Conservation (phyloP, 805 yeast species). For the Ogataea paraovalis region DNA sequence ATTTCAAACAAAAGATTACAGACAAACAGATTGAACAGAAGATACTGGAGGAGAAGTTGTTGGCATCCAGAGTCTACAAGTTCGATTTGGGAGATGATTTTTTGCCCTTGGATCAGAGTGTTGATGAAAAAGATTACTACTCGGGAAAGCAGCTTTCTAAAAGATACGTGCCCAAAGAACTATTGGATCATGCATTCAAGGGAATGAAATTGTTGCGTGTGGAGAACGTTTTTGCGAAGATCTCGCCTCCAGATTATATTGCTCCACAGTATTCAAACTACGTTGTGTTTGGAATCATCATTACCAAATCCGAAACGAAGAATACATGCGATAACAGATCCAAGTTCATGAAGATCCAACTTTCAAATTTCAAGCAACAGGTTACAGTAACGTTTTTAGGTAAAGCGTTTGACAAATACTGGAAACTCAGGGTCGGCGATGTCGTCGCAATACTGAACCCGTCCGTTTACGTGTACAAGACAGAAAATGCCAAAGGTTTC, state of each 20-base stretch:
- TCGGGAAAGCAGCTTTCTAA: constrained; percentile 41
- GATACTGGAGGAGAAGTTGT: constrained; percentile 22
- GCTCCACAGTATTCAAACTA: constrained; percentile 75
- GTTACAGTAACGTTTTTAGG: constrained; percentile 64
- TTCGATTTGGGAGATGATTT: constrained; percentile 30
- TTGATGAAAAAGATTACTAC: constrained; percentile 42
- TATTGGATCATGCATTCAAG: constrained; percentile 36
- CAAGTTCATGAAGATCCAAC: constrained; percentile 55
- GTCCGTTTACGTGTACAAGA: constrained; percentile 37
- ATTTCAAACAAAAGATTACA: constrained; percentile 7
- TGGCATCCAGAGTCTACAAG: constrained; percentile 36
- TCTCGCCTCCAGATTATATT: constrained; percentile 61
- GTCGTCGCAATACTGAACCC: constrained; percentile 77
- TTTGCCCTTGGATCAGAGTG: constrained; percentile 24
- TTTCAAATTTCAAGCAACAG: constrained; percentile 65
- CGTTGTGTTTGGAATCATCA: constrained; percentile 71
- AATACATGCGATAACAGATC: constrained; percentile 36
- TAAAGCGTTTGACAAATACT: constrained; percentile 61
- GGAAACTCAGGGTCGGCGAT: constrained; percentile 74
- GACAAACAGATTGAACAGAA: constrained; percentile 21
- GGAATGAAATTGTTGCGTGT: constrained; percentile 55
- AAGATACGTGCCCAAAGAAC: constrained; percentile 41
- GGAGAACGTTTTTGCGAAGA: constrained; percentile 57
- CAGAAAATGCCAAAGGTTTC: constrained; percentile 38
- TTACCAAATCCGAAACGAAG: constrained; percentile 51